Base-by-base conservation (phyloP, 2,329 filamentous ascomycete genomes). In the Pseudopithomyces maydicus region DNA sequence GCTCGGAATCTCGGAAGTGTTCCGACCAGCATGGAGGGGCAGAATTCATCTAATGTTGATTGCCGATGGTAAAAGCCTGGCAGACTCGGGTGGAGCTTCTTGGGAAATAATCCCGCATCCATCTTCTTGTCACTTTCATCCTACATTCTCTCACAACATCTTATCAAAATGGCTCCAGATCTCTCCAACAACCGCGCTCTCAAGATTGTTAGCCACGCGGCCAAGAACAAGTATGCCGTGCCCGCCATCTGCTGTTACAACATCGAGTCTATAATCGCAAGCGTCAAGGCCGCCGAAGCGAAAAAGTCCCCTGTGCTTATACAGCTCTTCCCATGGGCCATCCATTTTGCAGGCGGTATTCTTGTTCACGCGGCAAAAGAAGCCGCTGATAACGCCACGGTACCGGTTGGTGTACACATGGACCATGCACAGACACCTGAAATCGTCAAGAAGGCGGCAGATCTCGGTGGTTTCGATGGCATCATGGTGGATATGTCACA, bases 271-370 rank as follows among this genome's bases (percentile, higher is more conserved):
- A 87, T 92, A 62, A 79, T 90, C 23, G 88, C 87, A 1, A 87
- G 85, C 3, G 85, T 90, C 45, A 83, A 83, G 63, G 89, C 89
- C 8, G 89, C 89, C 57, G 88, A 90, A 76, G 82, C 83, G 23
- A 88, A 88, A 59, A 79, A 80, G 45, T 88, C 88, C 0, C 88
- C 89, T 0, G 82, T 87, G 57, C 90, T 91, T 80, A 85, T 91
- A 65, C 85, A 89, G 23, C 84, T 91, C 63, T 91, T 91, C 75
- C 89, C 89, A 19, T 91, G 89, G 89, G 88, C 88, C 0, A 81
- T 90, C 51, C 78, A 87, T 60, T 90, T 89, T 76, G 86, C 86
- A 3, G 82, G 83, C 53, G 69, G 70, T 17, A 70, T 79, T 17
- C 74, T 81, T 53, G 69, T 81, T 26, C 79, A 80, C 51, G 74